Evolutionary conservation across 306 rosid genomes (phyloP), one percentile per base, ranked within the genome.

Genomic region (Fragaria iinumae): DNA sequence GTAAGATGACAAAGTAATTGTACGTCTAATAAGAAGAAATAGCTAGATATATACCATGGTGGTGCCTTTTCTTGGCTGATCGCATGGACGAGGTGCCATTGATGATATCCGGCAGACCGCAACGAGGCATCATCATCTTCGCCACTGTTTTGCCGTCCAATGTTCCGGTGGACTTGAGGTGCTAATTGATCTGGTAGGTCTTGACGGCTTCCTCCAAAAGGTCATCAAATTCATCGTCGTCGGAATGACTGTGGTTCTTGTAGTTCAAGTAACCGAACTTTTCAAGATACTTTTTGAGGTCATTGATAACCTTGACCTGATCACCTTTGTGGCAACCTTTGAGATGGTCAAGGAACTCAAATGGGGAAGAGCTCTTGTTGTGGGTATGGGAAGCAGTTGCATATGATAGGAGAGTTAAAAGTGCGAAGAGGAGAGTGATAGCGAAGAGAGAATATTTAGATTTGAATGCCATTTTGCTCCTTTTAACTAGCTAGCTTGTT

Each of bases 291-390:
- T 59, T 79, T 43, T 81, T 83, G 41, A 88, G 84, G 36, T 80
- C 69, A 20, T 13, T 55, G 71, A 81, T 74, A 32, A 83, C 89
- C 75, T 81, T 73, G 56, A 20, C 47, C 2, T 71, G 77, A 34
- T 88, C 88, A 8, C 89, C 88, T 60, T 74, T 70, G 45, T 73
- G 76, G 50, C 77, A 64, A 13, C 88, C 91, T 69, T 73, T 38
- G 1, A 88, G 83, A 67, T 76, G 65, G 6, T 74, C 77, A 25
- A 83, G 83, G 38, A 79, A 83, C 44, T 50, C 79, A 14, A 70
- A 79, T 44, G 86, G 73, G 18, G 88, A 34, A 11, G 81, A 56
- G 10, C 14, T 36, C 14, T 72, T 38, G 55, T 50, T 6, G 74
- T 47, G 73, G 74, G 55, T 71, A 13, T 44, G 29, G 23, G 75